Percentiles rank a stretch among this genome's conserved stretches.
Conservation (phyloP, 73 alveolate species). For the Paramecium caudatum region DNA sequence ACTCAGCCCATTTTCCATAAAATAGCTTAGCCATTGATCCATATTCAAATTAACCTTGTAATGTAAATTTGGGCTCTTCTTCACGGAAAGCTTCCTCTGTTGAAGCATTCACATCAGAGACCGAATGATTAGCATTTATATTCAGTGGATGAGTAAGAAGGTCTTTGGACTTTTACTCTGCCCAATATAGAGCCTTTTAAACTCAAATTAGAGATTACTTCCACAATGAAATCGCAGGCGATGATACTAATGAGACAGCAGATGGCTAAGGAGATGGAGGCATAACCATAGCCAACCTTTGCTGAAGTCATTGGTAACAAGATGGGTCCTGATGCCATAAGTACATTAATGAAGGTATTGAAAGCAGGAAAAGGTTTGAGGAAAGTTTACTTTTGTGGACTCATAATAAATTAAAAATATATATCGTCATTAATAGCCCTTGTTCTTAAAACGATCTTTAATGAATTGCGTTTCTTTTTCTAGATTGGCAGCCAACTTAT, state of each 20-base stretch:
- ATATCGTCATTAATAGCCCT: no score
- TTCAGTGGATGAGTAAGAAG: neutral
- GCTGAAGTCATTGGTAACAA: slow-evolving; percentile 62
- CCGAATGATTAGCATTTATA: slow-evolving; percentile 5
- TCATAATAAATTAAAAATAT: no score
- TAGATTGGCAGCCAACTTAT: slow-evolving; percentile 38
- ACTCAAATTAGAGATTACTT: slow-evolving; percentile 13
- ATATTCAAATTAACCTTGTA: slow-evolving; percentile 68
- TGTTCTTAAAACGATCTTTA: slow-evolving; percentile 39
- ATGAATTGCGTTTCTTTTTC: slow-evolving; percentile 46
- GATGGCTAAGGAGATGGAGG: slow-evolving; percentile 22
- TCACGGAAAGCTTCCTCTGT: no score
- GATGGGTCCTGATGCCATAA: slow-evolving; percentile 71
- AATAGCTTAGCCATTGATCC: slow-evolving; percentile 67
- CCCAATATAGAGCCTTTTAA: slow-evolving; percentile 36
- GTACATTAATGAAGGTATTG: slow-evolving; percentile 70
- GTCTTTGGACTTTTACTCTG: slow-evolving; percentile 19
- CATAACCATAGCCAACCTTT: slow-evolving; percentile 71
- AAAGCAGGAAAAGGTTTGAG: slow-evolving; percentile 70
- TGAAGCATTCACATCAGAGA: slow-evolving; percentile 2
- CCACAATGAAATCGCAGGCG: slow-evolving; percentile 70
- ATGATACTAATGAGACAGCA: slow-evolving; percentile 65
- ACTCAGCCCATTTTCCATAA: slow-evolving; percentile 63
- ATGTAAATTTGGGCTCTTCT: neutral
- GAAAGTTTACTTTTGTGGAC: slow-evolving; percentile 8